Conservation (phyloP, 257 asterid species). For the Paulownia fortunei region DNA sequence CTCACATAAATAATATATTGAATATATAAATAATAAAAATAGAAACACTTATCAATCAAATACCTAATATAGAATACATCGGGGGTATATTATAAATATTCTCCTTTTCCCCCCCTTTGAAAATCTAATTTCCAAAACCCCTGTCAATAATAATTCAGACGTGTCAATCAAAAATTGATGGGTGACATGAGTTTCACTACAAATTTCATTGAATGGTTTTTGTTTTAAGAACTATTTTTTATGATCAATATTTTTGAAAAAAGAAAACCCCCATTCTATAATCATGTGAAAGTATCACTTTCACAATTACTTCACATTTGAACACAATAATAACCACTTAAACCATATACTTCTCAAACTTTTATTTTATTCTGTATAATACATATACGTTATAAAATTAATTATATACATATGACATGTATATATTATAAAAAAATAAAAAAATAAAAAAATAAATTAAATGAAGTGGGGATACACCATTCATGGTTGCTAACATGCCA, state of each 20-base stretch:
- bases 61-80: too few relatives aligned
- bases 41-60: too few relatives aligned
- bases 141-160: too few relatives aligned
- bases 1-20: too few relatives aligned
- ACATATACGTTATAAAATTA: too few relatives aligned
- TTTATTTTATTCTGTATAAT: too few relatives aligned
- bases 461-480: not conserved
- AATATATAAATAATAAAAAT: too few relatives aligned
- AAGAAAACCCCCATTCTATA: not conserved
- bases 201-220: not conserved
- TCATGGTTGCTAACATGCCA: slow-evolving; percentile 25
- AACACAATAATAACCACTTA: slow-evolving; percentile 22
- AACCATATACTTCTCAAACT: not conserved
- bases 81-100: too few relatives aligned
- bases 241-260: not conserved
- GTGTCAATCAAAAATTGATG: not conserved
- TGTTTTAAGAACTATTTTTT: not conserved
- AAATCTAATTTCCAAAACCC: too few relatives aligned
- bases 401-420: too few relatives aligned
- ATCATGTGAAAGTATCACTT: slow-evolving; percentile 8
- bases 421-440: too few relatives aligned
- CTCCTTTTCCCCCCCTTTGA: not conserved
- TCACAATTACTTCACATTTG: not conserved
- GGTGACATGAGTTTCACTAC: not conserved
- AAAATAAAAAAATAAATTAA: too few relatives aligned